A percentile compares a stretch with the other conserved stretches of the same genome.
Conservation (phyloP, 805 yeast genomes). For the Saturnispora halmiae region DNA sequence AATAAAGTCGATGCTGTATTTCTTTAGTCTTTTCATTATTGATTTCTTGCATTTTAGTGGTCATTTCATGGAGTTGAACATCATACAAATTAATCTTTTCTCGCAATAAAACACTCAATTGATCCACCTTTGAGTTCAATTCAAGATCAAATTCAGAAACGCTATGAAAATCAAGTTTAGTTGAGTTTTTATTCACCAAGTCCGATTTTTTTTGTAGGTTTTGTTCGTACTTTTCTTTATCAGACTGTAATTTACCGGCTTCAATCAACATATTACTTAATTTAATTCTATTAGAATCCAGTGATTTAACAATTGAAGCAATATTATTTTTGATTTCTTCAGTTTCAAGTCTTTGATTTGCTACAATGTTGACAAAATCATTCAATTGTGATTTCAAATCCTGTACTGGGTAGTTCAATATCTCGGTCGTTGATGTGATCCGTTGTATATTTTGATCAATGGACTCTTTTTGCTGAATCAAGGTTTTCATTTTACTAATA, state of each 20-base stretch:
- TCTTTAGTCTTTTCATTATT: slow-evolving; percentile 34
- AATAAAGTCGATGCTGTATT: slow-evolving; percentile 35
- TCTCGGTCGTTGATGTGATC: slow-evolving; percentile 37
- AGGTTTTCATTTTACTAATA: slow-evolving; percentile 51
- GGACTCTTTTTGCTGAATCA: slow-evolving; percentile 39
- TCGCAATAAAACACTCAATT: slow-evolving; percentile 7
- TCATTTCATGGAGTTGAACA: slow-evolving; percentile 13
- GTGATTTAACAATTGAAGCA: slow-evolving; percentile 6
- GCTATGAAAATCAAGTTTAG: slow-evolving; percentile 7
- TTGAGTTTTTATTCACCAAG: slow-evolving; percentile 10
- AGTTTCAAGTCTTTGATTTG: slow-evolving; percentile 20
- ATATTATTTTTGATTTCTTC: slow-evolving; percentile 16
- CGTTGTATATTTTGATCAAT: slow-evolving; percentile 44
- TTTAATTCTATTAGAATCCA: slow-evolving; percentile 27
- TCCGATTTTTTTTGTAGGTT: slow-evolving; percentile 15
- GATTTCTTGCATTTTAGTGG: slow-evolving; percentile 14
- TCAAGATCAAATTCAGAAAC: slow-evolving; percentile 9
- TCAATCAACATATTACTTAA: slow-evolving; percentile 34
- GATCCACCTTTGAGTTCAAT: slow-evolving; percentile 12
- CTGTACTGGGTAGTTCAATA: slow-evolving; percentile 36
- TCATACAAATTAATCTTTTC: slow-evolving; percentile 6
- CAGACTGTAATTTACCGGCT: slow-evolving; percentile 47
- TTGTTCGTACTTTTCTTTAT: slow-evolving; percentile 19
- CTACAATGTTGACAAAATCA: slow-evolving; percentile 31
- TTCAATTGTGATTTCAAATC: slow-evolving; percentile 32